Percentiles rank a stretch among this genome's conserved stretches.
Evolutionary conservation across 805 yeast species (phyloP).

Genomic region (Saccharomycopsis oosterbeekiorum): DNA sequence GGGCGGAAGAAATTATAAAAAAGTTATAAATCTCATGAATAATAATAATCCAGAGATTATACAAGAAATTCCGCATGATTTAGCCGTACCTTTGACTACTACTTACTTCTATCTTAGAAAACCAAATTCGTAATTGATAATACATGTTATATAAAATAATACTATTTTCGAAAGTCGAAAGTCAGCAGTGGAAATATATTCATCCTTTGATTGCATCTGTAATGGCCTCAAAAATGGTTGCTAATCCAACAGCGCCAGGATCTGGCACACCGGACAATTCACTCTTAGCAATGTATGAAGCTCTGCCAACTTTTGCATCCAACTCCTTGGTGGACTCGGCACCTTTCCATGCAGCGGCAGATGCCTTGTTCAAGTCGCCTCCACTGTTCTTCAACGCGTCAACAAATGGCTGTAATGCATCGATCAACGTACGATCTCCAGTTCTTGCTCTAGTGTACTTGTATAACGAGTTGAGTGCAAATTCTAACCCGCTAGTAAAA

Average conservation of each 20-base stretch:
- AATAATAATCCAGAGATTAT: too few species aligned
- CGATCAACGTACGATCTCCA: constrained; percentile 86
- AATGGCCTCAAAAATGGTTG: constrained; percentile 30
- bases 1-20: too few species aligned
- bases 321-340: constrained; percentile 66
- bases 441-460: constrained; percentile 81
- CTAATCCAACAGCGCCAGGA: constrained; percentile 90
- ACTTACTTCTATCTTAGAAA: too few species aligned
- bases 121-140: too few species aligned
- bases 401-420: constrained; percentile 82
- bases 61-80: too few species aligned
- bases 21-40: too few species aligned
- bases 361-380: constrained; percentile 49
- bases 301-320: constrained; percentile 87
- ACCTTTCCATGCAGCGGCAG: constrained; percentile 60
- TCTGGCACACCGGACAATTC: constrained; percentile 58
- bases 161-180: too few species aligned
- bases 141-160: too few species aligned
- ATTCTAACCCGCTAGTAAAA: constrained; percentile 39
- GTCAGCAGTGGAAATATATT: too few species aligned
- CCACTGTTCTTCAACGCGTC: constrained; percentile 30
- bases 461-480: constrained; percentile 64
- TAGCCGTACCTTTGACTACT: too few species aligned
- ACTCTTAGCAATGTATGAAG: constrained; percentile 60
- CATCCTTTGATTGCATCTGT: constrained; percentile 10